Evolutionary conservation across 73 alveolate genomes (phyloP).

Genomic region (Paramecium caudatum): DNA sequence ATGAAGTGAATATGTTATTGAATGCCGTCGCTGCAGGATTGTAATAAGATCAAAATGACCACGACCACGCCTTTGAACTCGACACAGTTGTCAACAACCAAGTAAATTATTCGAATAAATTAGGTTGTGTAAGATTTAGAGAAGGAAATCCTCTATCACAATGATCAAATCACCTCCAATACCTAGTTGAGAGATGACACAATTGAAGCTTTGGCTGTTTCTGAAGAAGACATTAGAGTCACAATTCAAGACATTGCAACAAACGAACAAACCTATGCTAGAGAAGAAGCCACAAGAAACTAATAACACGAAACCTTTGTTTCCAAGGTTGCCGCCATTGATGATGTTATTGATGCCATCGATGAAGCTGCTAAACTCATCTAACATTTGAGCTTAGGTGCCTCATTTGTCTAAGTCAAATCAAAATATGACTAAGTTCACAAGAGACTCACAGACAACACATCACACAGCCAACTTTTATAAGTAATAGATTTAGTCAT

Average conservation of each 20-base stretch:
- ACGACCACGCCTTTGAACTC: conserved; percentile 27
- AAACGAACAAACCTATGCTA: conserved; percentile 61
- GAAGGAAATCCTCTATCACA: conserved; percentile 55
- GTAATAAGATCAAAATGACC: conserved; percentile 41
- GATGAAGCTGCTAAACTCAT: conserved; percentile 76
- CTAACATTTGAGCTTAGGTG: conserved; percentile 73
- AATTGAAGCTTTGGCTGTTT: conserved; percentile 54
- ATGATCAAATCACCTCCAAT: conserved; percentile 28
- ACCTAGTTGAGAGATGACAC: conserved; percentile 72
- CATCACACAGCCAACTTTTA: conserved; percentile 68
- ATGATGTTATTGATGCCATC: conserved; percentile 74
- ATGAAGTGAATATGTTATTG: conserved; percentile 55
- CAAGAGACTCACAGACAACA: conserved; percentile 68
- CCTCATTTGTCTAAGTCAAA: conserved; percentile 73
- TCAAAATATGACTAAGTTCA: conserved; percentile 66
- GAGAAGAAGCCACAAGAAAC: conserved; percentile 70
- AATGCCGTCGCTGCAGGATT: conserved; percentile 68
- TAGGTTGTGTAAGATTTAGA: conserved; percentile 49
- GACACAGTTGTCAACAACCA: not conserved
- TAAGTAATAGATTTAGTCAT: not conserved
- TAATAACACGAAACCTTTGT: conserved; percentile 62
- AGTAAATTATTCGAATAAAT: conserved; percentile 23
- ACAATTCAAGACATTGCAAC: conserved; percentile 67
- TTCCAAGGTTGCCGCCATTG: conserved; percentile 58
- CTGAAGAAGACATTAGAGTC: conserved; percentile 67